A percentile compares a stretch with the other conserved stretches of the same genome.
phyloP scores from a whole-genome alignment of 2,329 filamentous ascomycete genomes.

The Arthrinium phaeospermum region DNA sequence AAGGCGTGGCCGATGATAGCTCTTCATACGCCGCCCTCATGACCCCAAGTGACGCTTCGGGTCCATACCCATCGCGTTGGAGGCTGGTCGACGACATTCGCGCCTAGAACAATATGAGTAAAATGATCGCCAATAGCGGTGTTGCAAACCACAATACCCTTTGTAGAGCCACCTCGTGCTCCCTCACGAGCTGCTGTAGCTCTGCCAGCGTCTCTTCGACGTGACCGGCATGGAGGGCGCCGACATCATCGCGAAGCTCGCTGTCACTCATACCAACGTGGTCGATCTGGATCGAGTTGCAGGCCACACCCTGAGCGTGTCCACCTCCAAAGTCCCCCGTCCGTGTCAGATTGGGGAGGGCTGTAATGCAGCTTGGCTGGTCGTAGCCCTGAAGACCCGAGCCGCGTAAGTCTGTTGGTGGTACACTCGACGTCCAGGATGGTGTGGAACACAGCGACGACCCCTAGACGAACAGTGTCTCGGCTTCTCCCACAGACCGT shows the following conservation, averaged over 20 bases:
- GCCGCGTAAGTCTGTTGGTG: conserved; percentile 4
- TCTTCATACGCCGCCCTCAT: conserved; percentile 71
- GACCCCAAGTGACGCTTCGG: conserved; percentile 47
- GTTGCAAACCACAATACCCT: conserved; percentile 43
- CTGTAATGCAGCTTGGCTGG: not conserved
- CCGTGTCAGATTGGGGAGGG: not conserved
- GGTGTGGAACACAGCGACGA: conserved; percentile 8
- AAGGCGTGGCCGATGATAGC: conserved; percentile 65
- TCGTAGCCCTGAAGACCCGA: not conserved
- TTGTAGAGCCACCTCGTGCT: conserved; percentile 57
- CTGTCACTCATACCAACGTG: not conserved
- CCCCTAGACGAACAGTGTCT: conserved; percentile 17
- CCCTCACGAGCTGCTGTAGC: conserved; percentile 63
- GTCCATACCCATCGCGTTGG: conserved; percentile 18
- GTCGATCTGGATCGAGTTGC: not conserved
- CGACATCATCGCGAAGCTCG: conserved; percentile 1
- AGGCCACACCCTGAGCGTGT: not conserved
- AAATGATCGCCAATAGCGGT: not conserved
- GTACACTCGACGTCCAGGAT: not conserved
- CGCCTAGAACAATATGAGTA: conserved; percentile 6
- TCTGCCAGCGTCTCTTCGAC: conserved; percentile 72
- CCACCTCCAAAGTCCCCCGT: not conserved
- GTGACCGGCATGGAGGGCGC: conserved; percentile 50
- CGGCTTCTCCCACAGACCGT: conserved; percentile 11
- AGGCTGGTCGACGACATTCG: not conserved